Percentiles rank a stretch among this genome's conserved stretches.
Evolutionary conservation across 2,329 filamentous ascomycete species (phyloP).

Genomic region (Teratosphaeria viscida): DNA sequence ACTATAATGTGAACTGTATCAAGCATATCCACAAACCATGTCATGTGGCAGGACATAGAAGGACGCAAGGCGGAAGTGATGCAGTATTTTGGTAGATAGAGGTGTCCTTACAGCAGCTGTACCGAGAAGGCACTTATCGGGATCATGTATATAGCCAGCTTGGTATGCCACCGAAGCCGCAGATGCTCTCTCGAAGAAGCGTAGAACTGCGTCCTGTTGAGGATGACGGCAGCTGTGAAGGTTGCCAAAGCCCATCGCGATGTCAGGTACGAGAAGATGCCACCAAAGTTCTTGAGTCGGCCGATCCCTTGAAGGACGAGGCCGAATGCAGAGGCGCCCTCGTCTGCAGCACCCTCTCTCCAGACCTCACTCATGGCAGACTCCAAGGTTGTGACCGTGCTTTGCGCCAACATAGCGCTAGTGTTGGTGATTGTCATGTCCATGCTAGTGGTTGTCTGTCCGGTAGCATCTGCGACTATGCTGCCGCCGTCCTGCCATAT

Average conservation of each 20-base stretch:
- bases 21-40: background rate
- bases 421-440: slow-evolving; percentile 31
- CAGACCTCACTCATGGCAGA: slow-evolving; percentile 16
- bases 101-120: slow-evolving; percentile 49
- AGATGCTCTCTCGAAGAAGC: slow-evolving; percentile 76
- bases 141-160: slow-evolving; percentile 57
- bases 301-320: slow-evolving; percentile 16
- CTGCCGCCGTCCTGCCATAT: slow-evolving; percentile 45
- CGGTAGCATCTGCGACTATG: slow-evolving; percentile 49
- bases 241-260: slow-evolving; percentile 88
- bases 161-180: slow-evolving; percentile 61
- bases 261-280: slow-evolving; percentile 80
- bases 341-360: slow-evolving; percentile 14
- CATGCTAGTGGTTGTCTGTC: slow-evolving; percentile 26
- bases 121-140: slow-evolving; percentile 60
- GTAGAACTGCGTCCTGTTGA: slow-evolving; percentile 90
- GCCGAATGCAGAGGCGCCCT: slow-evolving; percentile 16
- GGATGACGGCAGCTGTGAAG: slow-evolving; percentile 71
- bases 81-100: background rate
- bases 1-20: background rate
- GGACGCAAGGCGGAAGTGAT: too few species aligned
- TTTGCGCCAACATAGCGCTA: slow-evolving; percentile 32
- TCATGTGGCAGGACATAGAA: background rate
- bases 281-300: slow-evolving; percentile 55
- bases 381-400: slow-evolving; percentile 27